Evolutionary conservation across 176 grass and related monocot species (phyloP).

Genomic region (Avena atlantica): DNA sequence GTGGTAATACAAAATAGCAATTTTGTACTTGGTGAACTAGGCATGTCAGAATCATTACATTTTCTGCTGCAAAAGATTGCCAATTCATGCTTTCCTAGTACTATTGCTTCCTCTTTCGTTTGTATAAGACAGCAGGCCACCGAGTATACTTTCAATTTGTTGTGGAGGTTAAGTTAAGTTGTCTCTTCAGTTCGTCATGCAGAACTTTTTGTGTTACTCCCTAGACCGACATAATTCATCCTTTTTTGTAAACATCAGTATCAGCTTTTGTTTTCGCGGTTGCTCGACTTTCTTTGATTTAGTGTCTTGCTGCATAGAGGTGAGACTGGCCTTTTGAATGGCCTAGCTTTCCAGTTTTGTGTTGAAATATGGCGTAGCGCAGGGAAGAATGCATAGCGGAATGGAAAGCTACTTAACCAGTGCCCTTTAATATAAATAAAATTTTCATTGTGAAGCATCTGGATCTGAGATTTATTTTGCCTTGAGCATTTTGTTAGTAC

Average conservation of each 20-base stretch:
- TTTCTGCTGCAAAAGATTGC: neutral
- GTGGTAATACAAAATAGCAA: neutral
- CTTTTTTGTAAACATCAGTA: neutral
- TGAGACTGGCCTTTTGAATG: neutral
- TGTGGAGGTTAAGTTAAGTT: neutral
- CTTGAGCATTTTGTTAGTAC: neutral
- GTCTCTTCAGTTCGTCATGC: neutral
- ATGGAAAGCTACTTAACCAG: neutral
- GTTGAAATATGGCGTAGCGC: neutral
- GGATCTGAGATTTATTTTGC: neutral
- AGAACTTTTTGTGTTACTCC: neutral
- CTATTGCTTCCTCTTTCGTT: neutral
- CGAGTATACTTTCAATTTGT: neutral
- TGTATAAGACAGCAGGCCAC: neutral
- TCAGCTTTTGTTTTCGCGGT: neutral
- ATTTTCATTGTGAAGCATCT: neutral
- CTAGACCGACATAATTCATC: neutral
- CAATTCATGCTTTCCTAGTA: neutral
- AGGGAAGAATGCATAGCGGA: neutral
- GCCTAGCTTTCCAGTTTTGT: neutral
- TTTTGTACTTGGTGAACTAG: neutral
- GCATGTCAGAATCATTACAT: neutral
- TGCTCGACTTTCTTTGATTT: neutral
- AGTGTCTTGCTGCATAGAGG: constrained; percentile 2
- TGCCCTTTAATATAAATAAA: neutral